These are phyloP conservation scores for Leccinum disarticulatum DNA, from an alignment of 768 basidiomycete genomes.

Conservation along the genomic window DNA sequence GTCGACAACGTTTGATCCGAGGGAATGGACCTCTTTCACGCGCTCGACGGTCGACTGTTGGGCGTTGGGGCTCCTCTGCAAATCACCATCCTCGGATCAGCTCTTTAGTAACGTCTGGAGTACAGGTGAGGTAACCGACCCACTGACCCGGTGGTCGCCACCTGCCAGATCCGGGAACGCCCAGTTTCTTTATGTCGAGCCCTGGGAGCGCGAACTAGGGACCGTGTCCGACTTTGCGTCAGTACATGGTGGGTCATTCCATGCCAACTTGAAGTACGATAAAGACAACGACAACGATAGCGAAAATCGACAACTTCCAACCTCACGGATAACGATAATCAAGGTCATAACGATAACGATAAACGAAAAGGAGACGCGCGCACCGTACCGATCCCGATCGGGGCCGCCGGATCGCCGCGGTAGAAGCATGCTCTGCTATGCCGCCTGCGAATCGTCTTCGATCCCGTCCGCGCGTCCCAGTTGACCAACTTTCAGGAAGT, in stretches of 20 bases:
- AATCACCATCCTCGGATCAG: conserved; percentile 15
- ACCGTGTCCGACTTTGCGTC: not conserved
- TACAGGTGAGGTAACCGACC: not conserved
- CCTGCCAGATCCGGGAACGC: conserved; percentile 62
- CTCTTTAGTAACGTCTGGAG: not conserved
- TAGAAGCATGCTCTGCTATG: conserved; percentile 70
- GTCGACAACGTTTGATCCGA: too few species aligned
- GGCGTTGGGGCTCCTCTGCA: conserved; percentile 33
- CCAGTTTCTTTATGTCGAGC: conserved; percentile 53
- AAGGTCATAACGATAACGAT: not conserved
- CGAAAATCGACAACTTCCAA: not conserved
- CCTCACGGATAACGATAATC: too few species aligned
- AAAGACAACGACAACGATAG: not conserved
- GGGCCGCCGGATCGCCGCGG: conserved; percentile 60
- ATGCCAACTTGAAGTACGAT: not conserved
- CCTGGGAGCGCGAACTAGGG: conserved; percentile 53
- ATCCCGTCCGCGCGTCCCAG: conserved; percentile 38
- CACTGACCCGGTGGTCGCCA: conserved; percentile 49
- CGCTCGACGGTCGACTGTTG: too few species aligned
- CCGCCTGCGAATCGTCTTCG: conserved; percentile 71
- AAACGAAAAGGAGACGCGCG: not conserved
- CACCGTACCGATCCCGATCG: conserved; percentile 64
- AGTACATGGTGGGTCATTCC: not conserved
- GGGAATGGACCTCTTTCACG: too few species aligned
- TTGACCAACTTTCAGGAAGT: conserved; percentile 54